Conservation (phyloP, 2,329 filamentous ascomycete species). For the Sporothrix curviconia region DNA sequence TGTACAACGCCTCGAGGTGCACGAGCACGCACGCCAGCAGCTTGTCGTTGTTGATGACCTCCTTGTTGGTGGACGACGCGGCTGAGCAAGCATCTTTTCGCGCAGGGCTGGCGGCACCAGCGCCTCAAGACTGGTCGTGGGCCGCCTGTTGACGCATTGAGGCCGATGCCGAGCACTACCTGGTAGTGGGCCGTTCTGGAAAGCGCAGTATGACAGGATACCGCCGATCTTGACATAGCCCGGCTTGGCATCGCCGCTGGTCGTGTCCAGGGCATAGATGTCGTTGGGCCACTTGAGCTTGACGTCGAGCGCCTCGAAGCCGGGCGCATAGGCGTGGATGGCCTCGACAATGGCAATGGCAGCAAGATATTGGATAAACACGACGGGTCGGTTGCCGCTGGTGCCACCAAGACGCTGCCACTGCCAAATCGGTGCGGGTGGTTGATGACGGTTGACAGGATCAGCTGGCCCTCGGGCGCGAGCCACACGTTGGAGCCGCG, state of each 20-base stretch:
- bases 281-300: conserved; percentile 98
- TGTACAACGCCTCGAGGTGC: conserved; percentile 70
- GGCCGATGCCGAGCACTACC: conserved; percentile 75
- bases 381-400: conserved; percentile 50
- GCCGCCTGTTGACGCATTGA: conserved; percentile 82
- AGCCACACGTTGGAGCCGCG: conserved; percentile 94
- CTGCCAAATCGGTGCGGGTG: conserved; percentile 61
- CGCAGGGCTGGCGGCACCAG: conserved; percentile 49
- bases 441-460: conserved; percentile 83
- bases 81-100: not conserved
- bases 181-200: conserved; percentile 71
- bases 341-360: conserved; percentile 82
- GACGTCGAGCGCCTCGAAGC: conserved; percentile 69
- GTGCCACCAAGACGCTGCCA: conserved; percentile 38
- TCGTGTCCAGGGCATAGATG: conserved; percentile 68
- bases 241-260: conserved; percentile 10
- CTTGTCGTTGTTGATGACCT: conserved; percentile 65
- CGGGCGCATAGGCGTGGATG: conserved; percentile 69
- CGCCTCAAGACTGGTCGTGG: conserved; percentile 79
- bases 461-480: conserved; percentile 74
- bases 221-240: conserved; percentile 84
- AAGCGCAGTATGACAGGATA: conserved; percentile 84
- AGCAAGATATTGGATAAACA: conserved; percentile 90
- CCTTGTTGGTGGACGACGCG: conserved; percentile 27
- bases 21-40: conserved; percentile 76